Evolutionary conservation across 1,284 basidiomycete species (phyloP).

Genomic region (Ganoderma resinaceum): DNA sequence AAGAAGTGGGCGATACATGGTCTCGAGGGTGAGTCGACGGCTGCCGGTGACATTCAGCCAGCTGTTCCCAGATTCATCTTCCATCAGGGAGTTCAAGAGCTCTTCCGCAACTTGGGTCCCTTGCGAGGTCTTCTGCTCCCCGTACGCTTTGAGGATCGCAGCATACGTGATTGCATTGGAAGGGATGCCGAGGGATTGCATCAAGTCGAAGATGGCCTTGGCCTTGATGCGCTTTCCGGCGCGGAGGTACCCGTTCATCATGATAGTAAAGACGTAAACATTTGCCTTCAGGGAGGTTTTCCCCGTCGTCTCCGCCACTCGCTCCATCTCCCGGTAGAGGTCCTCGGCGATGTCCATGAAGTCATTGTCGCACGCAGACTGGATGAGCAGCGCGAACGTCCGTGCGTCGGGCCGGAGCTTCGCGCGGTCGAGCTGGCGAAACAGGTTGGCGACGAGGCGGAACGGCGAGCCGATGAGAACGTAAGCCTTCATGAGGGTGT

Average conservation of each 20-base stretch:
- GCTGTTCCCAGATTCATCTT: conserved; percentile 41
- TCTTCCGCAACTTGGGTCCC: conserved; percentile 64
- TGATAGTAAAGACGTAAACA: conserved; percentile 79
- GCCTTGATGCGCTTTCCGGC: conserved; percentile 63
- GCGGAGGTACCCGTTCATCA: conserved; percentile 84
- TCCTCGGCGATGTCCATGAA: conserved; percentile 72
- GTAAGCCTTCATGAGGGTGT: conserved; percentile 87
- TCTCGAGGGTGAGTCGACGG: conserved; percentile 52
- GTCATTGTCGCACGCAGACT: conserved; percentile 84
- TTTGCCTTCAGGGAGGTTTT: conserved; percentile 53
- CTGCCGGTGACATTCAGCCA: conserved; percentile 50
- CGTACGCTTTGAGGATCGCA: conserved; percentile 73
- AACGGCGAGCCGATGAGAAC: conserved; percentile 85
- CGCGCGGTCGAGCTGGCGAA: conserved; percentile 60
- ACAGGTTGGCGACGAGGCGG: conserved; percentile 68
- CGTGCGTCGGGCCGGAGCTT: conserved; percentile 64
- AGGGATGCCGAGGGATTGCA: conserved; percentile 71
- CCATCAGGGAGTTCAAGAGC: conserved; percentile 63
- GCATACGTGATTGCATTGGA: conserved; percentile 79
- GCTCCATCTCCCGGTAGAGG: conserved; percentile 76
- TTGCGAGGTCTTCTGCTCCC: conserved; percentile 52
- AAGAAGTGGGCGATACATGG: conserved; percentile 74
- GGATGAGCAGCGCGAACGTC: conserved; percentile 83
- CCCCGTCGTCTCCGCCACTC: conserved; percentile 39
- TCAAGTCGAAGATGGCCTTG: conserved; percentile 76